Percentiles rank a stretch among this genome's conserved stretches.
Conservation (phyloP, 2,329 filamentous ascomycete genomes). For the Ceratocystis destructans region DNA sequence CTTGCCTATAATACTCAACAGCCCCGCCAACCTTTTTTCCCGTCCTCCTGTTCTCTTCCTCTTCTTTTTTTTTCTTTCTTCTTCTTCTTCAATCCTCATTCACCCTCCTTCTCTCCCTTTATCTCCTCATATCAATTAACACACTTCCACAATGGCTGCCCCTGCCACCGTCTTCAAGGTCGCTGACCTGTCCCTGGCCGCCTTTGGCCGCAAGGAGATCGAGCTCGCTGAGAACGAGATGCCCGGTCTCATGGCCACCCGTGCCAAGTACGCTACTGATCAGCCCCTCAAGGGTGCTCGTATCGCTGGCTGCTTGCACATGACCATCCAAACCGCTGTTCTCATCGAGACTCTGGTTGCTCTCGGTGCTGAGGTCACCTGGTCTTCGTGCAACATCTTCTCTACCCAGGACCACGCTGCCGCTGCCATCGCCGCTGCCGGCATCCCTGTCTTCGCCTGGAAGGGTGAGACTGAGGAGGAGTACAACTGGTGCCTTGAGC, state of each 20-base stretch:
- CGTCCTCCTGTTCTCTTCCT: not conserved
- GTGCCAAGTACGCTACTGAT: conserved; percentile 77
- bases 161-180: conserved; percentile 95
- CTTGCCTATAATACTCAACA: conserved; percentile 6
- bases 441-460: conserved; percentile 72
- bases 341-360: conserved; percentile 93
- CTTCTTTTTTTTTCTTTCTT: conserved; percentile 5
- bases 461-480: conserved; percentile 97
- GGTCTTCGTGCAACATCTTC: conserved; percentile 99
- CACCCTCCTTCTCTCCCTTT: conserved; percentile 19
- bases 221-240: conserved; percentile 94
- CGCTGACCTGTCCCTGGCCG: conserved; percentile 91
- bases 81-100: conserved; percentile 12
- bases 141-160: conserved; percentile 45
- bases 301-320: conserved; percentile 96
- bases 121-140: conserved; percentile 19
- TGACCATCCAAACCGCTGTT: conserved; percentile 99
- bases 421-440: conserved; percentile 85
- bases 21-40: conserved; percentile 11
- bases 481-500: conserved; percentile 99
- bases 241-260: conserved; percentile 94
- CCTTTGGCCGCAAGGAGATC: conserved; percentile 98
- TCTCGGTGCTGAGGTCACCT: conserved; percentile 96
- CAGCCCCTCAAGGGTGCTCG: conserved; percentile 90
- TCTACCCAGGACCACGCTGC: conserved; percentile 97